These are phyloP conservation scores for Acanthamoeba lenticulata DNA, from an alignment of 208 protist species.

Conservation along the genomic window DNA sequence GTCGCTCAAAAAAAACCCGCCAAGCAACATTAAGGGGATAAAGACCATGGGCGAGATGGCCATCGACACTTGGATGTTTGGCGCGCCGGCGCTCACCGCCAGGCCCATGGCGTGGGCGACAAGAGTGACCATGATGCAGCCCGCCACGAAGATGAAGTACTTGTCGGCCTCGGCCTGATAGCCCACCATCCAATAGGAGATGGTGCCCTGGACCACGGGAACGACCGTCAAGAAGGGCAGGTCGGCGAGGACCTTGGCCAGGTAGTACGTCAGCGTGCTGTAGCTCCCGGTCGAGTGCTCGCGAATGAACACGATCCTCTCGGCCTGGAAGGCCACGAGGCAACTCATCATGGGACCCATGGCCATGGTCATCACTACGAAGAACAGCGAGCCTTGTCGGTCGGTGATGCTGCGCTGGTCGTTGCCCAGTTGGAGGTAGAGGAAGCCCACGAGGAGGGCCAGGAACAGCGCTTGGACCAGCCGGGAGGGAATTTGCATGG, in stretches of 20 bases:
- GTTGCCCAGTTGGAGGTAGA: slow-evolving; percentile 1
- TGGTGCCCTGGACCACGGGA: background rate
- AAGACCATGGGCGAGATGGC: background rate
- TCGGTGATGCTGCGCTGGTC: background rate
- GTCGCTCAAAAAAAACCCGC: background rate
- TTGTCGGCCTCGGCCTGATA: slow-evolving; percentile 35
- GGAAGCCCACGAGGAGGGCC: slow-evolving; percentile 16
- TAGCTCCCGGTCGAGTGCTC: slow-evolving; percentile 45
- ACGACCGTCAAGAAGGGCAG: background rate
- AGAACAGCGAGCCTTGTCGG: slow-evolving; percentile 42
- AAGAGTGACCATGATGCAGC: background rate
- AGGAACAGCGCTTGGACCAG: background rate
- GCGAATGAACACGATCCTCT: slow-evolving; percentile 17
- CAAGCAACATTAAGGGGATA: slow-evolving; percentile 17
- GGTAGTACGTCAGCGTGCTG: slow-evolving; percentile 40
- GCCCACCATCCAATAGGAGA: slow-evolving; percentile 55
- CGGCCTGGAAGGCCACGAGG: background rate
- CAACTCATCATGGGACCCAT: slow-evolving; percentile 27
- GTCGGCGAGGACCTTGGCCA: slow-evolving; percentile 18
- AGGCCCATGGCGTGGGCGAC: slow-evolving; percentile 24
- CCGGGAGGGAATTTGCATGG: background rate
- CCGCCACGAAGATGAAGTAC: slow-evolving; percentile 62
- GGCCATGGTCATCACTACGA: background rate
- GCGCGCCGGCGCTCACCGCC: background rate
- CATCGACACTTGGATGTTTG: background rate